A percentile compares a stretch with the other conserved stretches of the same genome.
These are phyloP conservation scores for Zygosaccharomyces siamensis DNA, from an alignment of 805 yeast genomes.

Conservation along the genomic window DNA sequence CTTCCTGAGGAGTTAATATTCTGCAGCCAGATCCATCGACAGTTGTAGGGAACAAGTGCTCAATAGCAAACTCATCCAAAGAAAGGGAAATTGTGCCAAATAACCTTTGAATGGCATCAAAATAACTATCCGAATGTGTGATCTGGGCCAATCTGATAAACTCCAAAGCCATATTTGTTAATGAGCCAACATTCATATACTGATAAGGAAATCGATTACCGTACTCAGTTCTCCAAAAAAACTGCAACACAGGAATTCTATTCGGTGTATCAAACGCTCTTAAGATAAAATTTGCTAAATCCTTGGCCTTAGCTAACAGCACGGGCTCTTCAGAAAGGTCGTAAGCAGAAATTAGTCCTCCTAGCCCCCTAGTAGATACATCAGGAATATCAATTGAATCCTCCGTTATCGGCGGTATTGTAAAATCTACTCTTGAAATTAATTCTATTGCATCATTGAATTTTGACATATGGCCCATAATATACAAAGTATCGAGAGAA, in stretches of 20 bases:
- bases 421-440: slow-evolving; percentile 39
- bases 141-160: slow-evolving; percentile 49
- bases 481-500: slow-evolving; percentile 45
- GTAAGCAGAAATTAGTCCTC: slow-evolving; percentile 50
- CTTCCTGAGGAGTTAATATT: slow-evolving; percentile 27
- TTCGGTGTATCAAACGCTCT: slow-evolving; percentile 59
- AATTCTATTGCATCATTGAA: slow-evolving; percentile 37
- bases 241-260: slow-evolving; percentile 46
- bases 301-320: slow-evolving; percentile 37
- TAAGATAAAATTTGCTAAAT: slow-evolving; percentile 45
- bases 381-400: slow-evolving; percentile 51
- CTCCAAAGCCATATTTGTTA: slow-evolving; percentile 49
- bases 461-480: slow-evolving; percentile 42
- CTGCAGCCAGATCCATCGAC: slow-evolving; percentile 52
- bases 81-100: slow-evolving; percentile 38
- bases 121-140: slow-evolving; percentile 45
- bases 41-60: slow-evolving; percentile 41
- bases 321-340: slow-evolving; percentile 43
- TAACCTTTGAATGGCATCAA: slow-evolving; percentile 45
- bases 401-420: slow-evolving; percentile 38
- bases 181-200: slow-evolving; percentile 40
- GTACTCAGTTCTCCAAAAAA: slow-evolving; percentile 38
- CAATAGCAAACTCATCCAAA: slow-evolving; percentile 34
- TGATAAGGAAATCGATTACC: slow-evolving; percentile 38
- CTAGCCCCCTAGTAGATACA: slow-evolving; percentile 39